Base-by-base conservation (phyloP, 257 asterid species). In the Solanum bulbocastanum region DNA sequence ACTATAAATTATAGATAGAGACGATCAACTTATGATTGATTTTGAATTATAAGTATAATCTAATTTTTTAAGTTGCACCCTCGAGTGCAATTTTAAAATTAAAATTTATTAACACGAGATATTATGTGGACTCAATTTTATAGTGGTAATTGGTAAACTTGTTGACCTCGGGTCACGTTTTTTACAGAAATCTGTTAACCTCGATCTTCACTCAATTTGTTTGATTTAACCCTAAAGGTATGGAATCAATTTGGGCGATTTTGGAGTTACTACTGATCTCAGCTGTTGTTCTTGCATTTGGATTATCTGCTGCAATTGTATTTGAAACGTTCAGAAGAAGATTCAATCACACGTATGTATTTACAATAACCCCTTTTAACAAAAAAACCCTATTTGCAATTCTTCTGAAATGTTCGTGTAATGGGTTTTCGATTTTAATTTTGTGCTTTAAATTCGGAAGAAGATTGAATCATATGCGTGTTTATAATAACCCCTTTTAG, bases 261-360 rank as follows among this genome's bases (percentile, higher is more conserved):
- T 39, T 94, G 56, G 93, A 94, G 89, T 82, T 87, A 88, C 88
- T 93, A n/a, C 88, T 90, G 8, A 92, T 94, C 91, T 74, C 91
- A 30, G 94, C 94, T 58, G 83, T 92, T 65, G 83, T 92, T 82
- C 40, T 87, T 79, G 93, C 87, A n/a, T 8, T 93, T 27, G 97
- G 95, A 86, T 91, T 95, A 84, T 58, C 81, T 33, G 87, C 94
- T 20, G 94, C 92, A 14, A 86, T 94, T 76, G 89, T 93, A 83
- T 89, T 94, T 90, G 95, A 95, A 81, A 90, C 95, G 5, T 92
- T 86, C 88, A 88, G 94, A 75, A 94, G 98, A 92, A 95, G 88
- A 87, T 76, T 93, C 91, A 93, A 91, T 90, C 91, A 92, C 90
- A 65, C 88, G 98, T 96, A 91, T 20, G 94, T 74, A 86, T 69